Evolutionary conservation across 768 basidiomycete species (phyloP).

Genomic region (Leccinum boreale): DNA sequence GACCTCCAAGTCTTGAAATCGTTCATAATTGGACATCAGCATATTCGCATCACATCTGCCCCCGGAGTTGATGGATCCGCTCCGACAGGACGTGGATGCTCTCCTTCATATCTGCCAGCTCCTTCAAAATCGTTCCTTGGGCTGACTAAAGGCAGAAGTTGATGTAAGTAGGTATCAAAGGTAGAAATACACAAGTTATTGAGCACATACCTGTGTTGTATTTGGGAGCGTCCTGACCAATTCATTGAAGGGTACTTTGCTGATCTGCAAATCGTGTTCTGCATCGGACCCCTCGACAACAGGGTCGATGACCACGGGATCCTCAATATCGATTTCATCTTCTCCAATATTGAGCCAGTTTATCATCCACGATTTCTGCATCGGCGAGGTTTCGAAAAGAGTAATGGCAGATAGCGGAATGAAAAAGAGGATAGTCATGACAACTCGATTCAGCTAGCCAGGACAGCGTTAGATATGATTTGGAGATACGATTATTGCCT

Average conservation of each 20-base stretch:
- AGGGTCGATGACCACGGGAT: slow-evolving; percentile 56
- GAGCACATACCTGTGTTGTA: slow-evolving; percentile 56
- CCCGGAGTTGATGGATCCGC: slow-evolving; percentile 31
- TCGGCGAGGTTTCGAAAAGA: slow-evolving; percentile 61
- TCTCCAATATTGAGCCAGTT: slow-evolving; percentile 56
- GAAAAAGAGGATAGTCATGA: slow-evolving; percentile 83
- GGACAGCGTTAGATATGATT: slow-evolving; percentile 3
- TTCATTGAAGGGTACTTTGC: slow-evolving; percentile 65
- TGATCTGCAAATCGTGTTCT: slow-evolving; percentile 58
- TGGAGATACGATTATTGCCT: neutral
- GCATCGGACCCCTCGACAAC: slow-evolving; percentile 52
- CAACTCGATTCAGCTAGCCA: slow-evolving; percentile 63
- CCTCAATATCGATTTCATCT: slow-evolving; percentile 58
- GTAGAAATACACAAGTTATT: neutral
- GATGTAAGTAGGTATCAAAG: slow-evolving; percentile 1
- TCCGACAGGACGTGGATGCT: slow-evolving; percentile 37
- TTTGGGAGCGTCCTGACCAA: slow-evolving; percentile 73
- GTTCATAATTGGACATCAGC: neutral
- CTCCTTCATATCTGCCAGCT: slow-evolving; percentile 55
- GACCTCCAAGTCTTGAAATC: neutral
- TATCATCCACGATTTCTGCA: slow-evolving; percentile 60
- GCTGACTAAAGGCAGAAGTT: slow-evolving; percentile 49
- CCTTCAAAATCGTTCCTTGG: slow-evolving; percentile 63
- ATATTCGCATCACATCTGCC: slow-evolving; percentile 5
- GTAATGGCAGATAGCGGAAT: slow-evolving; percentile 73